These are phyloP conservation scores for Agrocybe praecox DNA, from an alignment of 768 basidiomycete species.

Conservation along the genomic window DNA sequence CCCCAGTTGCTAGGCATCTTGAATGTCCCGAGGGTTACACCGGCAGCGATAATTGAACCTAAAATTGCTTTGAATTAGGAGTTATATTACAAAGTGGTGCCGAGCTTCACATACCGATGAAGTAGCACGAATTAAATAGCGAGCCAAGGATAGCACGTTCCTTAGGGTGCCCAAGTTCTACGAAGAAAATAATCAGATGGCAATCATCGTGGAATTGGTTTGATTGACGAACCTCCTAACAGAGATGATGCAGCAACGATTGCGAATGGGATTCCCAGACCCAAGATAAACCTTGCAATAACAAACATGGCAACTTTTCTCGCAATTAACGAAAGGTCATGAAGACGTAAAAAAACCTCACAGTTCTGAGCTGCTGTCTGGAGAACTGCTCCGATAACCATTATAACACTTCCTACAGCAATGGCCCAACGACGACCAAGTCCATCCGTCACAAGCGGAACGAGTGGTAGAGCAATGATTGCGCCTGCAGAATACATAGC, in stretches of 20 bases:
- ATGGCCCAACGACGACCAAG: slow-evolving; percentile 56
- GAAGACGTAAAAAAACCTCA: slow-evolving; percentile 21
- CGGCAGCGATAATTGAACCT: slow-evolving; percentile 62
- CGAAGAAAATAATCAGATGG: neutral
- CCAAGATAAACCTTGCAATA: slow-evolving; percentile 54
- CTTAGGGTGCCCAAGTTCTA: slow-evolving; percentile 69
- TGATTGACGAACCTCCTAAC: slow-evolving; percentile 44
- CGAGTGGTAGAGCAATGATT: slow-evolving; percentile 53
- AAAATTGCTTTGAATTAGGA: neutral
- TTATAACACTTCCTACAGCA: slow-evolving; percentile 49
- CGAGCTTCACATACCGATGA: slow-evolving; percentile 38
- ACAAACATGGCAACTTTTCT: slow-evolving; percentile 60
- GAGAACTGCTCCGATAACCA: slow-evolving; percentile 48
- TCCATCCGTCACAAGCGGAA: slow-evolving; percentile 50
- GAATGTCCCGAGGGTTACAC: slow-evolving; percentile 67
- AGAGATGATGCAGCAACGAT: slow-evolving; percentile 68
- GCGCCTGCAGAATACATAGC: slow-evolving; percentile 65
- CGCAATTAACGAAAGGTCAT: neutral
- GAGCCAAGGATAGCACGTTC: slow-evolving; percentile 69
- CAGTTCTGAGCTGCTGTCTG: slow-evolving; percentile 53
- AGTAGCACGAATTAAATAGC: slow-evolving; percentile 66
- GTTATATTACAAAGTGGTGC: too few relatives aligned
- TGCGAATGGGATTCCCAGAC: slow-evolving; percentile 62
- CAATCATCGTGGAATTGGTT: neutral
- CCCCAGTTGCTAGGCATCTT: slow-evolving; percentile 58